phyloP scores from a whole-genome alignment of 305 asterid species.

The Fraxinus dipetala region DNA sequence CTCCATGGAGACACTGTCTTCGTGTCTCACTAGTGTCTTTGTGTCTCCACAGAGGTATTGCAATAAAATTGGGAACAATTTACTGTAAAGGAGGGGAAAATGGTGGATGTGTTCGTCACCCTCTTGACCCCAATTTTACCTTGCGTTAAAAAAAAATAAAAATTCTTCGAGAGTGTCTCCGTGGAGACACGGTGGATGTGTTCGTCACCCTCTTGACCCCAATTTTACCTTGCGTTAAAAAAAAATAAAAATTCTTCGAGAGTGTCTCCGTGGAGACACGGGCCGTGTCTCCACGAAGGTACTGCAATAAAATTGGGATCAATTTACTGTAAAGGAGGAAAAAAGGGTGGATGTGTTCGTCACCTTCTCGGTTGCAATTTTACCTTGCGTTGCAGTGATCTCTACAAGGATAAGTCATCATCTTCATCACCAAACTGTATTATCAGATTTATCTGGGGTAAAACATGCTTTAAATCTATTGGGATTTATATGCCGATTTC shows the following conservation, averaged over 20 bases:
- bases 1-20: too few species aligned
- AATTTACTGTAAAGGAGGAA: too few species aligned
- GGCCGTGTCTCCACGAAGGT: neutral
- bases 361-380: neutral
- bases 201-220: neutral
- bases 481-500: neutral
- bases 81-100: too few species aligned
- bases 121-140: neutral
- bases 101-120: neutral
- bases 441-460: neutral
- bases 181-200: neutral
- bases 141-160: neutral
- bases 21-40: too few species aligned
- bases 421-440: neutral
- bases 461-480: neutral
- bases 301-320: neutral
- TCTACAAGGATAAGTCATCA: neutral
- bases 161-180: too few species aligned
- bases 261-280: neutral
- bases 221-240: neutral
- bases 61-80: too few species aligned
- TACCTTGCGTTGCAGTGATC: neutral
- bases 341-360: neutral
- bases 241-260: too few species aligned
- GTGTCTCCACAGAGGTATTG: too few species aligned